Conservation (phyloP, 108 stramenopile genomes). For the Cyclotella choctawhatcheeana region DNA sequence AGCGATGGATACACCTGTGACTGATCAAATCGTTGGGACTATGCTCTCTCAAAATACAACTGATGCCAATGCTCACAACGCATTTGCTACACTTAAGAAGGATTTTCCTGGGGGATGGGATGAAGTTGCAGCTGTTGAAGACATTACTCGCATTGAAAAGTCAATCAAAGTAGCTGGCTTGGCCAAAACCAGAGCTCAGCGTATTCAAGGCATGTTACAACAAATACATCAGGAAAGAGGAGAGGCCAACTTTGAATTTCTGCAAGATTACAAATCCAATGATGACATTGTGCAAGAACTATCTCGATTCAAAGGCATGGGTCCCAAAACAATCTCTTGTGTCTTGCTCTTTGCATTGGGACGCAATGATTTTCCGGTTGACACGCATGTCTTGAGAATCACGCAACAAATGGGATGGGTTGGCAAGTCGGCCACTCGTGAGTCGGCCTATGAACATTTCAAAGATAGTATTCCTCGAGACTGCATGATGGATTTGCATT, state of each 20-base stretch:
- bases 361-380: constrained; percentile 79
- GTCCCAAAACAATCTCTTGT: constrained; percentile 86
- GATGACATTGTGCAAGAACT: constrained; percentile 65
- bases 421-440: constrained; percentile 42
- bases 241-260: constrained; percentile 66
- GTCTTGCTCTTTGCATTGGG: constrained; percentile 78
- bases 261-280: constrained; percentile 51
- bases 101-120: constrained; percentile 67
- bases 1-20: constrained; percentile 33
- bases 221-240: constrained; percentile 59
- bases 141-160: constrained; percentile 51
- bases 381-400: constrained; percentile 81
- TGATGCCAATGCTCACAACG: constrained; percentile 61
- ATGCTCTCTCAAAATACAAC: constrained; percentile 88
- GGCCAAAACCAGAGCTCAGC: constrained; percentile 65
- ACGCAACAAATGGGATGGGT: constrained; percentile 69
- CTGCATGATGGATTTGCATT: constrained; percentile 75
- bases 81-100: constrained; percentile 66
- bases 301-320: constrained; percentile 76
- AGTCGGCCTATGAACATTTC: constrained; percentile 71
- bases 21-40: constrained; percentile 74
- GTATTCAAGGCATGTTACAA: constrained; percentile 63
- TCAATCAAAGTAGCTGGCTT: constrained; percentile 72
- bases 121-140: constrained; percentile 35
- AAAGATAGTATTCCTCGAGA: constrained; percentile 61